A percentile compares a stretch with the other conserved stretches of the same genome.
Conservation (phyloP, 2,329 filamentous ascomycete species). For the Sporothrix mexicana region DNA sequence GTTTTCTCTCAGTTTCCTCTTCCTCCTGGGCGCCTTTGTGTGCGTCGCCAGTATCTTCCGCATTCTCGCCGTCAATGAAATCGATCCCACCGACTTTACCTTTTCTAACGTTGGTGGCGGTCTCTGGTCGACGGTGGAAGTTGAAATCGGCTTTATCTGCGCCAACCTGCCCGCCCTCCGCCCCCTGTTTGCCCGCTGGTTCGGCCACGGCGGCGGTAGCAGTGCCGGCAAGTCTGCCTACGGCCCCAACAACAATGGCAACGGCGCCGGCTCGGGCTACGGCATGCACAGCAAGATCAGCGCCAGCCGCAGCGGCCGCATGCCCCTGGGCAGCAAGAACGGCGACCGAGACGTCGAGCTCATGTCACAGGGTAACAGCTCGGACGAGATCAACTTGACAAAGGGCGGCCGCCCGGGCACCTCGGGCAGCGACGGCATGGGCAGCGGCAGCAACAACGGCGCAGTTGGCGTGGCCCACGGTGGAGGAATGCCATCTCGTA, state of each 20-base stretch:
- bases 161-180: constrained; percentile 36
- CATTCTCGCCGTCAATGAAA: constrained; percentile 35
- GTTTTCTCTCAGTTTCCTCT: constrained; percentile 43
- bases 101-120: constrained; percentile 35
- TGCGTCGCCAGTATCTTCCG: constrained; percentile 38
- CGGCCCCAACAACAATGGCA: neutral
- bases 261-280: neutral
- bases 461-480: neutral
- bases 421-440: constrained; percentile 25
- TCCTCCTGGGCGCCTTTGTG: constrained; percentile 42
- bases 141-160: constrained; percentile 36
- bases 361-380: constrained; percentile 36
- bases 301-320: constrained; percentile 30
- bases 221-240: constrained; percentile 25
- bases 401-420: constrained; percentile 31
- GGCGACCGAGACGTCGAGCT: constrained; percentile 34
- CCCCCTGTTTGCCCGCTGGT: constrained; percentile 32
- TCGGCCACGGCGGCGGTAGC: constrained; percentile 26
- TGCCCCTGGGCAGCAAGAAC: constrained; percentile 33
- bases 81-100: constrained; percentile 36
- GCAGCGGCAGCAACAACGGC: constrained; percentile 15
- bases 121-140: constrained; percentile 36
- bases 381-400: constrained; percentile 34
- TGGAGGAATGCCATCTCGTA: neutral
- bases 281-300: constrained; percentile 35